Conservation (phyloP, 805 yeast species). For the Candida hispaniensis region DNA sequence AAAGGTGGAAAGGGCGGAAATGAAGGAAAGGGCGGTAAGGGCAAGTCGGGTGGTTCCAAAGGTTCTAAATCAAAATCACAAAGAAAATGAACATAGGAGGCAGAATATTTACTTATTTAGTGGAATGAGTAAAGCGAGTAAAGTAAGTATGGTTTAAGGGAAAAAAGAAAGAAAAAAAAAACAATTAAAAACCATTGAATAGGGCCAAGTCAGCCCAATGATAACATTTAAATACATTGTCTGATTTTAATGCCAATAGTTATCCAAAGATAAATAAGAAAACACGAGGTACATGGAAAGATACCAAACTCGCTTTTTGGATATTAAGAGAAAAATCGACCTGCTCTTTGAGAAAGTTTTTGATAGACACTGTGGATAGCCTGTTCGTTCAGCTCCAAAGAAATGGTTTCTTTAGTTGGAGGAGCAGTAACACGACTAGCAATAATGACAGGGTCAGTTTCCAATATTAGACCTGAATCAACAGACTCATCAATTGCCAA, state of each 20-base stretch:
- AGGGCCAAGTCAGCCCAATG: no score
- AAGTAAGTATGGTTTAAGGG: no score
- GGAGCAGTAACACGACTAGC: constrained; percentile 86
- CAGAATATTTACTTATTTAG: no score
- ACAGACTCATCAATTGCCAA: constrained; percentile 85
- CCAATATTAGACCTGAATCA: constrained; percentile 88
- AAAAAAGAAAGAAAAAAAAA: no score
- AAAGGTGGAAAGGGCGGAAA: constrained; percentile 19
- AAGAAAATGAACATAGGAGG: no score
- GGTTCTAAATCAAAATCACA: constrained; percentile 10
- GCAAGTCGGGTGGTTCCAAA: no score
- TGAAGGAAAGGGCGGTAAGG: constrained; percentile 19
- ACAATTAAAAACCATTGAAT: no score
- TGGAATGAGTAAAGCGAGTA: no score
- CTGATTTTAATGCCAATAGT: no score
- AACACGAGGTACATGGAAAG: not conserved
- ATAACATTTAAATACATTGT: no score
- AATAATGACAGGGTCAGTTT: constrained; percentile 77
- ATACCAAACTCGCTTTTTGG: not conserved
- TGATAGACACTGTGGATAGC: constrained; percentile 71
- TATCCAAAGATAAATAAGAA: no score
- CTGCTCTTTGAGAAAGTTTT: constrained; percentile 12
- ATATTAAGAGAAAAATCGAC: constrained; percentile 8
- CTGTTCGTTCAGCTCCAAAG: constrained; percentile 33
- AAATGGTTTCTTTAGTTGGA: constrained; percentile 56